phyloP scores from a whole-genome alignment of 768 basidiomycete genomes.

The Candolleomyces eurysporus region DNA sequence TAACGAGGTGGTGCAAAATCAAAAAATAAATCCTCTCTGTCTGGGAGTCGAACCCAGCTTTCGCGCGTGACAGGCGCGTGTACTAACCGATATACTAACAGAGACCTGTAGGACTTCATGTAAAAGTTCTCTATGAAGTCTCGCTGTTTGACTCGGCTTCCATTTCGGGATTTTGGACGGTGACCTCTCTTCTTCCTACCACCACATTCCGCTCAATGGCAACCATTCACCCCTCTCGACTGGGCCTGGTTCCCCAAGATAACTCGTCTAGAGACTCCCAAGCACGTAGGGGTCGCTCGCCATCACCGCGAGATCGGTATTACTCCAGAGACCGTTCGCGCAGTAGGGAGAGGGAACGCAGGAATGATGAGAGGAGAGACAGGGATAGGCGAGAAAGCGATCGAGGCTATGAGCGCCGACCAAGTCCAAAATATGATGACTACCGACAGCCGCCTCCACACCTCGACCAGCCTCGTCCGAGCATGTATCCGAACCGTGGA shows the following conservation, averaged over 20 bases:
- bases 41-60: too few relatives aligned
- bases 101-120: too few relatives aligned
- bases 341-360: slow-evolving; percentile 28
- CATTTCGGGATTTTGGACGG: too few relatives aligned
- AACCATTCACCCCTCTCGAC: slow-evolving; percentile 70
- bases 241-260: slow-evolving; percentile 60
- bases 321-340: slow-evolving; percentile 20
- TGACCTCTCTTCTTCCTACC: background rate
- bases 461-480: slow-evolving; percentile 24
- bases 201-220: slow-evolving; percentile 45
- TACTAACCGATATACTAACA: too few relatives aligned
- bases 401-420: slow-evolving; percentile 30
- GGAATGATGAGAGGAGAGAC: slow-evolving; percentile 19
- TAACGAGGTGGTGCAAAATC: too few relatives aligned
- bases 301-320: slow-evolving; percentile 35
- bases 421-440: slow-evolving; percentile 61
- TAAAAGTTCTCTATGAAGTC: too few relatives aligned
- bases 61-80: too few relatives aligned
- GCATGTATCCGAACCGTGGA: slow-evolving; percentile 54
- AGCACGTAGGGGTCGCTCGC: slow-evolving; percentile 37
- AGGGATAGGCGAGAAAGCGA: slow-evolving; percentile 18
- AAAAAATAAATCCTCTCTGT: too few relatives aligned
- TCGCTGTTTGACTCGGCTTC: too few relatives aligned
- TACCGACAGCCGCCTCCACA: slow-evolving; percentile 46
- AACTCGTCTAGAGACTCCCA: slow-evolving; percentile 16